These are phyloP conservation scores for Coccinonectria pachysandricola DNA, from an alignment of 2,329 filamentous ascomycete genomes.

Conservation along the genomic window DNA sequence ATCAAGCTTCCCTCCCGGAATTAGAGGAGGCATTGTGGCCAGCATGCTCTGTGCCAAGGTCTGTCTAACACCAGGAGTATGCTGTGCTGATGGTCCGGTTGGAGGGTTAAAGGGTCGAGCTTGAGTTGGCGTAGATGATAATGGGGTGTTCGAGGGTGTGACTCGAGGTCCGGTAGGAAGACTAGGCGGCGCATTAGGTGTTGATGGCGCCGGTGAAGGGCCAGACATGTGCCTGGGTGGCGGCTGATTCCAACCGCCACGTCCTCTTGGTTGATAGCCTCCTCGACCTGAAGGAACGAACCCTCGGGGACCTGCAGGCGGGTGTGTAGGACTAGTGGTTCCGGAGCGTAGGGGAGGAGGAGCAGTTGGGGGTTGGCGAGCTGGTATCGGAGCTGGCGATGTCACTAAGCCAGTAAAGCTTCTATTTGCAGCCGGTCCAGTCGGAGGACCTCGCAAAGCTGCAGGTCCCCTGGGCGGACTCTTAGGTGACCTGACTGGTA, in stretches of 20 bases:
- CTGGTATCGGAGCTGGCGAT: slow-evolving; percentile 24
- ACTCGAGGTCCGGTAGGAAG: slow-evolving; percentile 41
- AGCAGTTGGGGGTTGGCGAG: slow-evolving; percentile 25
- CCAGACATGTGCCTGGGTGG: slow-evolving; percentile 24
- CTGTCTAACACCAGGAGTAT: slow-evolving; percentile 27
- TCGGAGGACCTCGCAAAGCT: slow-evolving; percentile 40
- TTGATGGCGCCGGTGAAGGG: slow-evolving; percentile 29
- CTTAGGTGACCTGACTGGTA: slow-evolving; percentile 20
- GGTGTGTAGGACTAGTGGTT: slow-evolving; percentile 35
- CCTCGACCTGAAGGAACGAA: slow-evolving; percentile 37
- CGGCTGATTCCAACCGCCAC: slow-evolving; percentile 33
- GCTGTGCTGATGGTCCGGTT: slow-evolving; percentile 40
- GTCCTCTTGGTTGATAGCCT: slow-evolving; percentile 33
- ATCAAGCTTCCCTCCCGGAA: slow-evolving; percentile 46
- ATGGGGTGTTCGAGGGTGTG: slow-evolving; percentile 21
- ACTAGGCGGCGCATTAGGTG: slow-evolving; percentile 26
- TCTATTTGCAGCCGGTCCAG: slow-evolving; percentile 28
- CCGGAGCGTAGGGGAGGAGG: slow-evolving; percentile 27
- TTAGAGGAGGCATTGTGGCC: slow-evolving; percentile 37
- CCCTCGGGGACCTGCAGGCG: slow-evolving; percentile 44
- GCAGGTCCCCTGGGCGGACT: slow-evolving; percentile 48
- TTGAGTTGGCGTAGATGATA: slow-evolving; percentile 32
- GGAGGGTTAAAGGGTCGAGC: slow-evolving; percentile 44
- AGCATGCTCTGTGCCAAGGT: slow-evolving; percentile 44
- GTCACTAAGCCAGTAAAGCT: slow-evolving; percentile 28